A percentile compares a stretch with the other conserved stretches of the same genome.
These are phyloP conservation scores for Phytophthora litchii DNA, from an alignment of 352 stramenopile genomes.

Conservation along the genomic window DNA sequence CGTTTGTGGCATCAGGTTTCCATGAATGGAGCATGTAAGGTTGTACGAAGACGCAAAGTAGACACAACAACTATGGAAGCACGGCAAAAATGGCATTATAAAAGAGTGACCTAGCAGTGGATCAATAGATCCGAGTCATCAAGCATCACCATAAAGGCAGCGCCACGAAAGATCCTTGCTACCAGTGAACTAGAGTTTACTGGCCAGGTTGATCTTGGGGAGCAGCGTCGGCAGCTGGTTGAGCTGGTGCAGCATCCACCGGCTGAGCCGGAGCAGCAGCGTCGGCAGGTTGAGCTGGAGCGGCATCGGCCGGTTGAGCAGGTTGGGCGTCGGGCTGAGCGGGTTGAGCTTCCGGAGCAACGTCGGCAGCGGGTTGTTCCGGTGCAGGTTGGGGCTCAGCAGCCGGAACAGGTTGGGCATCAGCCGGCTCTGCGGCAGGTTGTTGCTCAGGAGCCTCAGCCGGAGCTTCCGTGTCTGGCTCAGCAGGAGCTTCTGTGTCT, in stretches of 20 bases:
- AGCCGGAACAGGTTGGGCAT: constrained; percentile 4
- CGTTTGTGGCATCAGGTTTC: too few species aligned
- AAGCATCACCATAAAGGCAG: not conserved
- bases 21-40: too few species aligned
- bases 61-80: constrained; percentile 5
- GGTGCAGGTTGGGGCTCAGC: not conserved
- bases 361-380: not conserved
- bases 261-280: constrained; percentile 3
- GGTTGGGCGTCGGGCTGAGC: too few species aligned
- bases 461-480: not conserved
- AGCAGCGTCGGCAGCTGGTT: not conserved
- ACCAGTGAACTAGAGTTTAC: constrained; percentile 10
- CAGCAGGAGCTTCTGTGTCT: not conserved
- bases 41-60: not conserved
- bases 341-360: too few species aligned
- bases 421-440: constrained; percentile 1
- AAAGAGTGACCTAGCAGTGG: not conserved
- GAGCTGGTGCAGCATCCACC: not conserved
- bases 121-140: not conserved
- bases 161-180: not conserved
- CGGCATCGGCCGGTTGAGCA: not conserved
- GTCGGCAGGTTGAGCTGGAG: too few species aligned
- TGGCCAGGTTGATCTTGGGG: constrained; percentile 11
- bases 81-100: constrained; percentile 34
- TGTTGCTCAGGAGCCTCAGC: constrained; percentile 3